Evolutionary conservation across 2,329 filamentous ascomycete genomes (phyloP).

Genomic region (Lasiodiplodia sp.): DNA sequence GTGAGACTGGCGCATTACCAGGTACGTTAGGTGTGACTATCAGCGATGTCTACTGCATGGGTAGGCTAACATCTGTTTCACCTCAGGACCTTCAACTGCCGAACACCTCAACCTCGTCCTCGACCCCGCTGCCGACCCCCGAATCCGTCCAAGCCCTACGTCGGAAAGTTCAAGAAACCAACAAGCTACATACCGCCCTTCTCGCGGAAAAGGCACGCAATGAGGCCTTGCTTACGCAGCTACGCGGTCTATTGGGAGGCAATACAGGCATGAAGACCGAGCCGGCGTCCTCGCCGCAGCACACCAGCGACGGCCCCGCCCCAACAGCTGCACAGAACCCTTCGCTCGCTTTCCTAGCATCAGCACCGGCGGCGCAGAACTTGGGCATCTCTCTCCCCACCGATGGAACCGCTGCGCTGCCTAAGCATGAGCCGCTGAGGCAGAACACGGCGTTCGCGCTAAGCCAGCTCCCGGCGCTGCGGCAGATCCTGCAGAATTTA

Average conservation of each 20-base stretch:
- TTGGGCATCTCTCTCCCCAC: conserved; percentile 50
- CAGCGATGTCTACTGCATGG: background rate
- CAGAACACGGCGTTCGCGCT: conserved; percentile 81
- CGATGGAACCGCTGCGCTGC: conserved; percentile 51
- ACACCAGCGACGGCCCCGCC: conserved; percentile 47
- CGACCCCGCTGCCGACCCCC: conserved; percentile 58
- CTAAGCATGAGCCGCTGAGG: conserved; percentile 53
- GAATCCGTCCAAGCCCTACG: conserved; percentile 77
- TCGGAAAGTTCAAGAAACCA: conserved; percentile 78
- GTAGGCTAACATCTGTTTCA: background rate
- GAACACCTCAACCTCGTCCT: conserved; percentile 33
- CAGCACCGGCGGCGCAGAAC: conserved; percentile 54
- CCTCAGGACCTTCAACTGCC: conserved; percentile 5
- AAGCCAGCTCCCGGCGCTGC: conserved; percentile 81
- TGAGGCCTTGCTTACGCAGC: conserved; percentile 69
- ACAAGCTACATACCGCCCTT: conserved; percentile 74
- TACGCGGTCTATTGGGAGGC: conserved; percentile 65
- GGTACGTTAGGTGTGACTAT: conserved; percentile 48
- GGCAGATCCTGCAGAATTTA: conserved; percentile 72
- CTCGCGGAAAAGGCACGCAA: conserved; percentile 75
- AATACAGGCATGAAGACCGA: conserved; percentile 26
- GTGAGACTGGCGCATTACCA: conserved; percentile 87
- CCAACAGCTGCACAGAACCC: background rate
- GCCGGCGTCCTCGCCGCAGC: conserved; percentile 60
- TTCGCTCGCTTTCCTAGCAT: conserved; percentile 64